Conservation (phyloP, 768 basidiomycete species). For the Russula olivacea region DNA sequence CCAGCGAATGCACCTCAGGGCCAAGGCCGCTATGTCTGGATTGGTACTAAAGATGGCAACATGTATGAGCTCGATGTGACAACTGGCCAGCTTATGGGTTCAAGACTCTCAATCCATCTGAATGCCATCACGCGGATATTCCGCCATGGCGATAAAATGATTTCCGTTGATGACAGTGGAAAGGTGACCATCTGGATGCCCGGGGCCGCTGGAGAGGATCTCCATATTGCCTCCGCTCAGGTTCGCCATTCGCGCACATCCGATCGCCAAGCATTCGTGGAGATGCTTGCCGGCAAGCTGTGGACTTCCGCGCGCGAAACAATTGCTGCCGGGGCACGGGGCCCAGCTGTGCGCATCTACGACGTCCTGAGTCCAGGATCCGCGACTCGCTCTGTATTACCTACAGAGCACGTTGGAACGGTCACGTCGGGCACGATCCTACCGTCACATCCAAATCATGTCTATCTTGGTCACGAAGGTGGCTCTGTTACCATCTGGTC, state of each 20-base stretch:
- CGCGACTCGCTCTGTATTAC: constrained; percentile 48
- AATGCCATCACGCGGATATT: constrained; percentile 68
- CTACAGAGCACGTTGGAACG: constrained; percentile 69
- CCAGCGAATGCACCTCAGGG: constrained; percentile 42
- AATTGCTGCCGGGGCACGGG: constrained; percentile 34
- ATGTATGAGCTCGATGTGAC: constrained; percentile 75
- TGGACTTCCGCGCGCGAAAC: constrained; percentile 74
- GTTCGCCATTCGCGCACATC: constrained; percentile 61
- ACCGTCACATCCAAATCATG: constrained; percentile 55
- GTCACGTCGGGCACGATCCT: constrained; percentile 78
- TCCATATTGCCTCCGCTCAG: constrained; percentile 39
- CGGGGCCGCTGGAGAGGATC: constrained; percentile 31
- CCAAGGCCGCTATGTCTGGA: constrained; percentile 66
- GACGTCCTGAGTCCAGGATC: constrained; percentile 62
- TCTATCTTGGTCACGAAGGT: constrained; percentile 89
- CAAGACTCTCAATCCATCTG: constrained; percentile 57
- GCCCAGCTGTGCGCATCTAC: constrained; percentile 76
- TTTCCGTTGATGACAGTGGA: constrained; percentile 80
- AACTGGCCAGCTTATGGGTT: constrained; percentile 49
- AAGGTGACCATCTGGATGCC: constrained; percentile 74
- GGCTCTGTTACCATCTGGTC: constrained; percentile 85
- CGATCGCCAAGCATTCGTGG: constrained; percentile 79
- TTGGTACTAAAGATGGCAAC: constrained; percentile 88
- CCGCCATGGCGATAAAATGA: constrained; percentile 62
- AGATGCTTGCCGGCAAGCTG: constrained; percentile 64